These are phyloP conservation scores for Fusarium nematophilum DNA, from an alignment of 2,329 filamentous ascomycete genomes.

Conservation along the genomic window DNA sequence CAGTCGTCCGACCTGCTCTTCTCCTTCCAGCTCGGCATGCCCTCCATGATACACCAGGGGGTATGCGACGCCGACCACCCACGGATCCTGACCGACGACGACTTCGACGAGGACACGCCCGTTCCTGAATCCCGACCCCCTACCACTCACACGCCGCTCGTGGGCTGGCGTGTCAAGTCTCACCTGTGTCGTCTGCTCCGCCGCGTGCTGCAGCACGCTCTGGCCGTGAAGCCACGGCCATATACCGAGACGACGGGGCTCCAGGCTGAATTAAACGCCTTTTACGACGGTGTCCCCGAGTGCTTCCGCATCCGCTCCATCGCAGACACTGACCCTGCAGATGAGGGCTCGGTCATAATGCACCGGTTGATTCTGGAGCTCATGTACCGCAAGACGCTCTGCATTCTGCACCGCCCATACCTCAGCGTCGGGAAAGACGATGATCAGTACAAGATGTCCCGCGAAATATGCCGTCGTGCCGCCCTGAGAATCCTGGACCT, in stretches of 20 bases:
- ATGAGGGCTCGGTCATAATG: slow-evolving; percentile 59
- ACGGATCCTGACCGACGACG: slow-evolving; percentile 60
- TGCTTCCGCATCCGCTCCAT: slow-evolving; percentile 56
- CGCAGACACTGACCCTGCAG: slow-evolving; percentile 55
- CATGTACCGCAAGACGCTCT: slow-evolving; percentile 61
- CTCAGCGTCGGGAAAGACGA: slow-evolving; percentile 55
- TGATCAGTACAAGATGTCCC: slow-evolving; percentile 52
- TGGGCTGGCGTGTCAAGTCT: slow-evolving; percentile 58
- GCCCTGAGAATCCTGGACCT: slow-evolving; percentile 58
- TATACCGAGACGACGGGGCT: slow-evolving; percentile 52
- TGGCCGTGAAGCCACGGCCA: slow-evolving; percentile 51
- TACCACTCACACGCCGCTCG: slow-evolving; percentile 56
- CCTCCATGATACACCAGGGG: slow-evolving; percentile 60
- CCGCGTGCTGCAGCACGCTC: slow-evolving; percentile 55
- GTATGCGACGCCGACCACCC: slow-evolving; percentile 60
- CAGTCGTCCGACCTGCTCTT: slow-evolving; percentile 61
- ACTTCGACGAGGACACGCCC: slow-evolving; percentile 60
- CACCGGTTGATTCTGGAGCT: slow-evolving; percentile 61
- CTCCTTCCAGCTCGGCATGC: slow-evolving; percentile 65
- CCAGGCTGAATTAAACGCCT: slow-evolving; percentile 54
- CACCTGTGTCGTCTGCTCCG: slow-evolving; percentile 56
- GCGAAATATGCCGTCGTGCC: slow-evolving; percentile 55
- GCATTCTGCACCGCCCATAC: slow-evolving; percentile 62
- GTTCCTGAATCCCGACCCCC: slow-evolving; percentile 57
- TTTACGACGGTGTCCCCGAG: slow-evolving; percentile 50